Percentiles rank a stretch among this genome's conserved stretches.
Conservation (phyloP, 148 eudicot species). For the Camellia japonica region DNA sequence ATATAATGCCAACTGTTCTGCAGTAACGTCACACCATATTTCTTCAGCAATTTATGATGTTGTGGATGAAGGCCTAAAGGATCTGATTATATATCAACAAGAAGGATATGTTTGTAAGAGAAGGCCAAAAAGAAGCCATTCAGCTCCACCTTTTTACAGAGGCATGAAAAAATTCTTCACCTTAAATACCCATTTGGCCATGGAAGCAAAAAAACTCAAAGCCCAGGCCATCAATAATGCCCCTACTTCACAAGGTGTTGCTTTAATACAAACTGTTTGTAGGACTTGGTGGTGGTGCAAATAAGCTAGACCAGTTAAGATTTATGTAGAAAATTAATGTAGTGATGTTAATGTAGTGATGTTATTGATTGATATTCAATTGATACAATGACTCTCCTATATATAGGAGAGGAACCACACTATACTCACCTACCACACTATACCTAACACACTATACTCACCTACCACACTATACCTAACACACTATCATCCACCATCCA, state of each 20-base stretch:
- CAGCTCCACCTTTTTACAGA: constrained; percentile 78
- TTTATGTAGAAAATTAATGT: too few species aligned
- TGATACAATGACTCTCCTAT: too few species aligned
- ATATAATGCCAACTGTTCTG: constrained; percentile 10
- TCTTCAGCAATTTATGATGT: constrained; percentile 22
- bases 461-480: too few species aligned
- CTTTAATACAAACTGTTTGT: background rate
- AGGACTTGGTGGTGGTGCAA: background rate
- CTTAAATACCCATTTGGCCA: constrained; percentile 26
- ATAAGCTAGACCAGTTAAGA: background rate
- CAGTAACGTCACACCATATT: constrained; percentile 17
- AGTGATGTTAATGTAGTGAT: too few species aligned
- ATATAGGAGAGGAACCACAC: too few species aligned
- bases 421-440: too few species aligned
- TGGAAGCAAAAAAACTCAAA: constrained; percentile 27
- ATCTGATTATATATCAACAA: constrained; percentile 20
- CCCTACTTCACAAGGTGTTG: constrained; percentile 26
- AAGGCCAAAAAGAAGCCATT: constrained; percentile 63
- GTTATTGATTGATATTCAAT: too few species aligned
- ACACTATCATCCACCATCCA: too few species aligned
- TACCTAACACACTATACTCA: too few species aligned
- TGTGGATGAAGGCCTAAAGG: constrained; percentile 22
- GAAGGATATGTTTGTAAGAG: constrained; percentile 16
- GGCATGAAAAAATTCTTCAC: constrained; percentile 53
- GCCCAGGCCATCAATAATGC: constrained; percentile 12